Evolutionary conservation across 345 rosid genomes (phyloP), one percentile per base, ranked within the genome.

Genomic region (Eucalyptus tenuipes): DNA sequence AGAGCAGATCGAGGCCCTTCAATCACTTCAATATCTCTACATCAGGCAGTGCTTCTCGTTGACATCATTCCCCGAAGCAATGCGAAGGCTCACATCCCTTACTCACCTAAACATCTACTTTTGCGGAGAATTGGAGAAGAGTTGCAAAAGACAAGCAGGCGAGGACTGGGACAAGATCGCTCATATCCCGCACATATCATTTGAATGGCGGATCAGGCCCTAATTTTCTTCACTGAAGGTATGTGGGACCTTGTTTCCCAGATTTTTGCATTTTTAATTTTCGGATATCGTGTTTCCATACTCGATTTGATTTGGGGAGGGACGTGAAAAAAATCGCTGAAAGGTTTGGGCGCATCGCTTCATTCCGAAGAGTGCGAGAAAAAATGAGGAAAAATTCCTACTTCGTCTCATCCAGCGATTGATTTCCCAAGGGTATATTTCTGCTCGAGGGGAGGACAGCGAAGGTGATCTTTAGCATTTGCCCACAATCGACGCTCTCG

Each of bases 161-260:
- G 17, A 49, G 17, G 52, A 49, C 17, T 49, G 52, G 52, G 0
- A 49, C 52, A 49, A 49, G 52, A 49, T 49, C 17, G 1, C 0
- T 0, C 52, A 49, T 49, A 14, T 49, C 52, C 7, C 0, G 0
- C 0, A 49, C 3, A 0, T 49, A 49, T 0, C 0, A 47, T 9
- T 10, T 10, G 48, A 47, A 11, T 1, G 14, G 5, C 4, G 2
- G 50, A 49, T 1, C 50, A 2, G 3, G 5, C 25, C 3, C 13
- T 25, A 10, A 9, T 25, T 25, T 4, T 25, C 64, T 25, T 57
- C 0, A 18, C 10, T 25, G 10, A 13, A 64, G 18, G 75, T 64
- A 14, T 0, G 71, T n/a, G 8, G 1, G 7, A 25, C n/a, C n/a
- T 57, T 24, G 14, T 57, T 57, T 22, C 29, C n/a, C 7, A 3